Base-by-base conservation (phyloP, 257 asterid genomes). In the Agastache rugosa region DNA sequence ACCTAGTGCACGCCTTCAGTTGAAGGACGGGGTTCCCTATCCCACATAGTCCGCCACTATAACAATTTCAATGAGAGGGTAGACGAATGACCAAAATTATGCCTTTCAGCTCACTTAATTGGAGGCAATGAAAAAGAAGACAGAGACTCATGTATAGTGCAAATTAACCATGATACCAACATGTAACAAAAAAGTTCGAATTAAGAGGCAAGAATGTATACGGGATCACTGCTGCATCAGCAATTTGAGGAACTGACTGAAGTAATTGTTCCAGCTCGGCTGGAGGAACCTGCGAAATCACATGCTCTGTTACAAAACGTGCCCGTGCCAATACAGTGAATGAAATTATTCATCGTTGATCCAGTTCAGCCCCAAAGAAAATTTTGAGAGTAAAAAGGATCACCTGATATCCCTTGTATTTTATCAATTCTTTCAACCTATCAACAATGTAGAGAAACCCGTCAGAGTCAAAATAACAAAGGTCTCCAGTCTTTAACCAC, bases 401-500 rank as follows among this genome's bases (percentile, higher is more conserved):
- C 48, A 91, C 99, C 97, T 94, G 99, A 82, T 87, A 94, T 15
- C 90, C 99, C 80, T 94, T 94, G 86, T 90, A 92, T 73, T 94
- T 94, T 29, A 94, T 94, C 80, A 94, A 78, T 78, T 94, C 99
- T 77, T 94, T 94, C 78, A 94, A 78, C 82, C 99, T 78, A 70
- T 92, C 99, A 61, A 94, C 98, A 56, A 94, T 80, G 73, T 56
- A 94, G 62, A 94, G 90, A 80, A 86, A 87, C 71, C 98, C 99
- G 15, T 90, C 91, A 0, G 79, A 79, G 78, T 92, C 98, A 59
- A 94, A 90, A 74, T 90, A 94, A 79, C 99, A 90, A 42, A 94
- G 93, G 77, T 94, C 99, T 0, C 99, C 98, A 1, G 99, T 94
- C 84, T 83, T 92, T 66, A 94, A 82, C 99, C 99, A 94, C 67